Conservation (phyloP, 2,329 filamentous ascomycete genomes). For the Botrytis porri region DNA sequence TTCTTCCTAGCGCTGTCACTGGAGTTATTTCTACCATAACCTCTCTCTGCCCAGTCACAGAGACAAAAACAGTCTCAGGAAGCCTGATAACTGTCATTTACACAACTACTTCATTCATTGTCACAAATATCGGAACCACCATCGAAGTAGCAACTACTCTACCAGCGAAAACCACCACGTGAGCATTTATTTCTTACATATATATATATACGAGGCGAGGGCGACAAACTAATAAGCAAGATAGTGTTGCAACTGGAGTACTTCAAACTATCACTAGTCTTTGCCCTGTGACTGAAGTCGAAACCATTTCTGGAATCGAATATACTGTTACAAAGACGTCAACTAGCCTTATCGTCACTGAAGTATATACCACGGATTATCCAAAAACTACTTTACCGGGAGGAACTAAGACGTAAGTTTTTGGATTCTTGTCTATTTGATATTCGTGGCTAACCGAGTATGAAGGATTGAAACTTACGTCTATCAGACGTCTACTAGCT, state of each 20-base stretch:
- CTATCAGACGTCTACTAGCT: slow-evolving; percentile 40
- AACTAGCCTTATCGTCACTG: slow-evolving; percentile 30
- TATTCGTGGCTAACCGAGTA: slow-evolving; percentile 17
- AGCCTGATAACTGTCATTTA: slow-evolving; percentile 1
- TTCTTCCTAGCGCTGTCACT: background rate
- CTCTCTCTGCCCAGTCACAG: slow-evolving; percentile 39
- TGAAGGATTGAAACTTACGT: slow-evolving; percentile 35
- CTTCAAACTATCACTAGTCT: slow-evolving; percentile 41
- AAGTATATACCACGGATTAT: slow-evolving; percentile 22
- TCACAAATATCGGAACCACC: slow-evolving; percentile 14
- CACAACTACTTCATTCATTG: slow-evolving; percentile 14
- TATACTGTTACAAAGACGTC: slow-evolving; percentile 35
- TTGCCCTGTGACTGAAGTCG: slow-evolving; percentile 48
- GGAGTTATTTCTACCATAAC: slow-evolving; percentile 13
- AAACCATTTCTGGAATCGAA: slow-evolving; percentile 44
- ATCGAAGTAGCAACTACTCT: slow-evolving; percentile 15
- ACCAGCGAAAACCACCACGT: slow-evolving; percentile 23
- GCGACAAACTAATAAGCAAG: background rate
- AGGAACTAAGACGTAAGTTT: slow-evolving; percentile 6
- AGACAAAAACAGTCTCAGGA: slow-evolving; percentile 12
- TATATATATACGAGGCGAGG: background rate
- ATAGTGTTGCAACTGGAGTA: slow-evolving; percentile 25
- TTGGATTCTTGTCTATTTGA: background rate
- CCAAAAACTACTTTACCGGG: slow-evolving; percentile 5
- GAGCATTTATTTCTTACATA: background rate